A percentile compares a stretch with the other conserved stretches of the same genome.
Evolutionary conservation across 1,284 basidiomycete genomes (phyloP).

Genomic region (Sparassis latifolia): DNA sequence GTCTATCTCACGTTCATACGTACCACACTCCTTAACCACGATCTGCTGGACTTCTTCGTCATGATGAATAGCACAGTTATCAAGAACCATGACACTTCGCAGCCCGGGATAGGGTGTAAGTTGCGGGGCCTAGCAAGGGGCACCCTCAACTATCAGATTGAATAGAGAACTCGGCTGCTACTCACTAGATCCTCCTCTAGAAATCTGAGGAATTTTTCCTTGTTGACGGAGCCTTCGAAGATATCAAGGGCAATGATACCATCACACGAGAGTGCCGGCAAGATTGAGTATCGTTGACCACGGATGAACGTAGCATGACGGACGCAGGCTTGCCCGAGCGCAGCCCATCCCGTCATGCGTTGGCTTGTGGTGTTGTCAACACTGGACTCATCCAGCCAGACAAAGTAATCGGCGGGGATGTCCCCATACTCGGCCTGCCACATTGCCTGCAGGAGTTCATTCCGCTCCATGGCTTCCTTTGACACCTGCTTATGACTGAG

Average conservation of each 20-base stretch:
- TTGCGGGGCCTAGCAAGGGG: background rate
- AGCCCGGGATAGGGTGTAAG: background rate
- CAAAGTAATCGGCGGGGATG: background rate
- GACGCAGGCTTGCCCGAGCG: background rate
- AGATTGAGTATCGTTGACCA: background rate
- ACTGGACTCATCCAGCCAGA: background rate
- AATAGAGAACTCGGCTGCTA: background rate
- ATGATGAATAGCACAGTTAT: background rate
- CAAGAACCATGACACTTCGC: background rate
- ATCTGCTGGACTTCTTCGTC: background rate
- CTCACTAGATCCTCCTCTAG: background rate
- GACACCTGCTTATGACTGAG: background rate
- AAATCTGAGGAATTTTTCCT: background rate
- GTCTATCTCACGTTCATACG: background rate
- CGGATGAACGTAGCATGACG: background rate
- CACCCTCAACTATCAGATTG: background rate
- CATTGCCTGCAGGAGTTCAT: background rate
- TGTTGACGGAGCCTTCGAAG: background rate
- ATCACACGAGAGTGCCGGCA: background rate
- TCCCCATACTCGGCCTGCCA: background rate
- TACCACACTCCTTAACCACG: background rate
- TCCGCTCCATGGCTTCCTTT: background rate
- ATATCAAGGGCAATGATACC: background rate
- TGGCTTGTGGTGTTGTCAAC: background rate
- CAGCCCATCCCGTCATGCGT: background rate